Evolutionary conservation across 768 basidiomycete genomes (phyloP).

Genomic region (Gautieria morchelliformis): DNA sequence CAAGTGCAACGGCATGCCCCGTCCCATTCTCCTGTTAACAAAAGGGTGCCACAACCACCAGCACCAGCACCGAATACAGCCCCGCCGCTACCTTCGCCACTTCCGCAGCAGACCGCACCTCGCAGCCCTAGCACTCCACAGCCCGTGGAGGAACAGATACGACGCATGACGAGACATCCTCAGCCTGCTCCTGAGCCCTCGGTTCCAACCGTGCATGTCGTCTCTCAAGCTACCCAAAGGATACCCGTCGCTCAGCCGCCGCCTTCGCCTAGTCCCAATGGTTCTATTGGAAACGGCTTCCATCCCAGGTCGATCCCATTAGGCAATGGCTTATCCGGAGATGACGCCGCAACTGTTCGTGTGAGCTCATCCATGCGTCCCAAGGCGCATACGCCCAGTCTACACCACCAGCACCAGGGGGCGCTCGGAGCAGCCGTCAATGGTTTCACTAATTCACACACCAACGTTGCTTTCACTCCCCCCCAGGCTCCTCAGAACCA

Average conservation of each 20-base stretch:
- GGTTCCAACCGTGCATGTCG: background rate
- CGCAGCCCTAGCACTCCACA: background rate
- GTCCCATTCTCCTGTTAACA: background rate
- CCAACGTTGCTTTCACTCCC: background rate
- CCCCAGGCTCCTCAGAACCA: background rate
- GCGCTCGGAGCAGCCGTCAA: background rate
- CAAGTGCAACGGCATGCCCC: background rate
- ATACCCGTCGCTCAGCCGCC: background rate
- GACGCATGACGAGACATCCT: background rate
- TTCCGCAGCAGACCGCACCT: background rate
- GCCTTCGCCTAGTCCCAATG: background rate
- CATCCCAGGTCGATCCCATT: background rate
- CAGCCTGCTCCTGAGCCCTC: background rate
- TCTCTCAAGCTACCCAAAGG: background rate
- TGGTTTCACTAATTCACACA: background rate
- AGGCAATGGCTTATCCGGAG: background rate
- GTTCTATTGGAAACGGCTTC: background rate
- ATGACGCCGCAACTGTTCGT: background rate
- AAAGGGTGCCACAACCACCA: background rate
- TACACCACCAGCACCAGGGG: background rate
- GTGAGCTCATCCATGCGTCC: conserved; percentile 1
- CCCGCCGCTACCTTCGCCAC: background rate
- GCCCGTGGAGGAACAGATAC: background rate
- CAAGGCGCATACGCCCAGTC: background rate
- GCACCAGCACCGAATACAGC: background rate